Evolutionary conservation across 1,139 yeast genomes (phyloP).

Genomic region (Blastobotrys proliferans): DNA sequence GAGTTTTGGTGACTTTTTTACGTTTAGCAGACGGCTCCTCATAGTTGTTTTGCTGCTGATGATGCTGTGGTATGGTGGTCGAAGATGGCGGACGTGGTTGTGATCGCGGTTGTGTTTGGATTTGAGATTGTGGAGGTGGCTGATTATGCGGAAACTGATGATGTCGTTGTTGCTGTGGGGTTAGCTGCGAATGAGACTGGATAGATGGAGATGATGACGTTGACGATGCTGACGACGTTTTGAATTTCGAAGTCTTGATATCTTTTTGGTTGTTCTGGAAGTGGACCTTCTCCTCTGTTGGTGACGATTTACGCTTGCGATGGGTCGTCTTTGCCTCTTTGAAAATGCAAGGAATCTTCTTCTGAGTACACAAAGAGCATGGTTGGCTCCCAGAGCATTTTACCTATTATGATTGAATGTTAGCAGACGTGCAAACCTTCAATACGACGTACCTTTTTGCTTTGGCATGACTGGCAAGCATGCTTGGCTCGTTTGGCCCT

Average conservation of each 20-base stretch:
- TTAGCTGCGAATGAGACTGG: neutral
- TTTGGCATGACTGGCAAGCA: slow-evolving; percentile 19
- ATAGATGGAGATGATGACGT: too few species aligned
- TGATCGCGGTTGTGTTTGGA: neutral
- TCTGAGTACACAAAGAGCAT: slow-evolving; percentile 18
- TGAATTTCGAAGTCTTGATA: neutral
- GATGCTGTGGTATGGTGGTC: neutral
- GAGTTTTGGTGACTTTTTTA: neutral
- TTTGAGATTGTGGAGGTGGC: neutral
- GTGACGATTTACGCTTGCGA: slow-evolving; percentile 16
- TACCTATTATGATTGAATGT: slow-evolving; percentile 13
- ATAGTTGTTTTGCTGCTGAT: neutral
- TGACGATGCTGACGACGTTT: neutral
- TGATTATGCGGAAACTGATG: neutral
- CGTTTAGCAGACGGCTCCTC: neutral
- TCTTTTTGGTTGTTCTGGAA: neutral
- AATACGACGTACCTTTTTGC: slow-evolving; percentile 14
- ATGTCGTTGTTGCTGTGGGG: neutral
- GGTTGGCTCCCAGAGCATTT: slow-evolving; percentile 22
- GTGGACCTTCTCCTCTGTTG: neutral
- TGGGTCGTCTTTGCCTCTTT: slow-evolving; percentile 3
- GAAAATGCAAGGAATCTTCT: slow-evolving; percentile 20
- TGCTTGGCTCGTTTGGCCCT: slow-evolving; percentile 20
- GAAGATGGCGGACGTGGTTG: neutral
- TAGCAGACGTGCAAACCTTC: neutral